phyloP scores from a whole-genome alignment of 192 early-diverging fungal genomes.

The Backusella westeae region DNA sequence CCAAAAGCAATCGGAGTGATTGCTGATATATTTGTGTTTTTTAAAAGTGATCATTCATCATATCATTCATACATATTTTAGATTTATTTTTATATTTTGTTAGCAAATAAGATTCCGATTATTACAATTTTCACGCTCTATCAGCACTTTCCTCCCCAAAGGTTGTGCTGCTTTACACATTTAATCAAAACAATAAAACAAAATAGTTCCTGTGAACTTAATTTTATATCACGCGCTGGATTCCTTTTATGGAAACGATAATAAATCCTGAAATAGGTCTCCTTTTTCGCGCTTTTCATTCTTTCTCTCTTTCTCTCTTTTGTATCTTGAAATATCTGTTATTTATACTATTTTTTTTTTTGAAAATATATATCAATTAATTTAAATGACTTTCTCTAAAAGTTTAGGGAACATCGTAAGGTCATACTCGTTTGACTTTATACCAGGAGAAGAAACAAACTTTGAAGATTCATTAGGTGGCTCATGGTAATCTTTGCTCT shows the following conservation, averaged over 20 bases:
- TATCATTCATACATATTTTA: slow-evolving; percentile 1
- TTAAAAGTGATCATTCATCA: not conserved
- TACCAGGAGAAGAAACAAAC: slow-evolving; percentile 15
- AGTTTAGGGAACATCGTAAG: slow-evolving; percentile 1
- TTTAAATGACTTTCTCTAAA: not conserved
- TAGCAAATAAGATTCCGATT: not conserved
- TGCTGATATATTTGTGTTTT: not conserved
- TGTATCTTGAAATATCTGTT: not conserved
- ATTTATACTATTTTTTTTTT: not conserved
- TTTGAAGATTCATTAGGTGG: slow-evolving; percentile 21
- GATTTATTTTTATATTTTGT: not conserved
- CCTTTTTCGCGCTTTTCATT: not conserved
- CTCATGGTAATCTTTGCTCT: slow-evolving; percentile 11
- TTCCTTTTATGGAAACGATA: slow-evolving; percentile 2
- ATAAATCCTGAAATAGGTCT: not conserved
- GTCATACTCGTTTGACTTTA: slow-evolving; percentile 9
- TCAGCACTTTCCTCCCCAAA: not conserved
- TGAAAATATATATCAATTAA: not conserved
- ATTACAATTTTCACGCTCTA: not conserved
- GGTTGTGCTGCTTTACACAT: not conserved
- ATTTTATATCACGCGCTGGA: not conserved
- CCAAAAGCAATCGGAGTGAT: not conserved
- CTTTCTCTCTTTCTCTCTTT: not conserved
- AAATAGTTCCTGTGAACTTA: not conserved
- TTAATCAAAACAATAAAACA: not conserved